Percentiles rank a stretch among this genome's conserved stretches.
Conservation (phyloP, 495 filamentous ascomycete species). For the Penicillium crystallinum region DNA sequence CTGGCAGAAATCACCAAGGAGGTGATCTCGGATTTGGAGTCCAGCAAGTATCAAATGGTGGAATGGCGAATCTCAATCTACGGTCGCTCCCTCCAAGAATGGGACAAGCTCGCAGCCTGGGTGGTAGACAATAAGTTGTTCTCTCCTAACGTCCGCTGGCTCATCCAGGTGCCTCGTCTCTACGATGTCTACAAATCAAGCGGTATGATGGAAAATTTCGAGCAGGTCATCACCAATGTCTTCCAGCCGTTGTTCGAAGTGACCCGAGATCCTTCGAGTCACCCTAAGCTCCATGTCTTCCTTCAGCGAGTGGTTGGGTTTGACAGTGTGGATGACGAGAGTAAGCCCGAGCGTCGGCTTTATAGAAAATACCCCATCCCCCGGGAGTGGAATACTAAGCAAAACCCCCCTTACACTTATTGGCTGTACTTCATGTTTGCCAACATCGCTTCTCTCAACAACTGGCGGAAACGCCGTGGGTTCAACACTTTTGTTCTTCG, state of each 20-base stretch:
- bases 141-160: slow-evolving; percentile 95
- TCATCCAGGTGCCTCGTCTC: slow-evolving; percentile 89
- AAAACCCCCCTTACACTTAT: slow-evolving; percentile 97
- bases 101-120: slow-evolving; percentile 97
- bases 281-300: slow-evolving; percentile 92
- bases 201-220: slow-evolving; percentile 79
- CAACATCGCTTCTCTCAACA: slow-evolving; percentile 89
- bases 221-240: slow-evolving; percentile 85
- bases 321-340: slow-evolving; percentile 97
- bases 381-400: slow-evolving; percentile 77
- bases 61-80: slow-evolving; percentile 99
- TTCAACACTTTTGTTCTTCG: slow-evolving; percentile 95
- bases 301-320: slow-evolving; percentile 93
- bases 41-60: slow-evolving; percentile 99
- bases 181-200: slow-evolving; percentile 94
- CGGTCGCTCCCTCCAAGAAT: slow-evolving; percentile 84
- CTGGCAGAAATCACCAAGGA: slow-evolving; percentile 96
- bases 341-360: slow-evolving; percentile 85
- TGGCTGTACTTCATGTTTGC: slow-evolving; percentile 98
- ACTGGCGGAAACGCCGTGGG: slow-evolving; percentile 81
- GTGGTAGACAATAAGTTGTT: slow-evolving; percentile 98
- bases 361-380: slow-evolving; percentile 93
- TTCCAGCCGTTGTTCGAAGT: slow-evolving; percentile 95
- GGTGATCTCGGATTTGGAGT: slow-evolving; percentile 95
- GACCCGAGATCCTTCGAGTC: slow-evolving; percentile 76